Evolutionary conservation across 345 rosid genomes (phyloP).

Genomic region (Mallotus nudiflorus): DNA sequence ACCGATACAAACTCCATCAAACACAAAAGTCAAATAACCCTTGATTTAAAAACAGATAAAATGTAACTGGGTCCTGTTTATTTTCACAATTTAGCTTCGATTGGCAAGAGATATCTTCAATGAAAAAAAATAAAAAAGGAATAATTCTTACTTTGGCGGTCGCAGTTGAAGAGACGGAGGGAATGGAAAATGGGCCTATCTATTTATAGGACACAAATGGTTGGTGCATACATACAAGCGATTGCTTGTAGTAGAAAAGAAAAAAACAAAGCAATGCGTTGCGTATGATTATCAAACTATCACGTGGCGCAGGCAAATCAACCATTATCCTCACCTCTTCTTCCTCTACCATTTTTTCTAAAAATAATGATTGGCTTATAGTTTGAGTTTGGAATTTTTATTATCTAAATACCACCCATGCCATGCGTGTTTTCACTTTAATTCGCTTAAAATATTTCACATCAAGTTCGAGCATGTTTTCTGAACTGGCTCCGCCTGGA

Average conservation of each 20-base stretch:
- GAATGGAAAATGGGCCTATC: background rate
- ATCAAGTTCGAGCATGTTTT: too few relatives aligned
- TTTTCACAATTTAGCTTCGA: background rate
- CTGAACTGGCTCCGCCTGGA: too few relatives aligned
- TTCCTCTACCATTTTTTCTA: too few relatives aligned
- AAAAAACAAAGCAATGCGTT: background rate
- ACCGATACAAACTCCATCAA: too few relatives aligned
- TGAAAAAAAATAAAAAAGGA: too few relatives aligned
- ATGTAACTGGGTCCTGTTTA: background rate
- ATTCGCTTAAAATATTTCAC: too few relatives aligned
- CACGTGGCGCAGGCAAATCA: background rate
- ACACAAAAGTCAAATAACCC: background rate
- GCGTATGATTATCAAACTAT: background rate
- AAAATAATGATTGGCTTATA: too few relatives aligned
- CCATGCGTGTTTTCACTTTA: too few relatives aligned
- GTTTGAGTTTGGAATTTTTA: too few relatives aligned
- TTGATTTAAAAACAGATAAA: background rate
- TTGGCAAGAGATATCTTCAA: background rate
- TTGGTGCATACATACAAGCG: too few relatives aligned
- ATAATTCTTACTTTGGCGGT: background rate
- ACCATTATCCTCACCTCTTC: background rate
- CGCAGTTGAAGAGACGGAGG: background rate
- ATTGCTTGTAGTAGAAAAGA: too few relatives aligned
- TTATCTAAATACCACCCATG: too few relatives aligned
- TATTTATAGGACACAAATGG: background rate